These are phyloP conservation scores for Ustilago shanxiensis DNA, from an alignment of 1,284 basidiomycete genomes.

Conservation along the genomic window DNA sequence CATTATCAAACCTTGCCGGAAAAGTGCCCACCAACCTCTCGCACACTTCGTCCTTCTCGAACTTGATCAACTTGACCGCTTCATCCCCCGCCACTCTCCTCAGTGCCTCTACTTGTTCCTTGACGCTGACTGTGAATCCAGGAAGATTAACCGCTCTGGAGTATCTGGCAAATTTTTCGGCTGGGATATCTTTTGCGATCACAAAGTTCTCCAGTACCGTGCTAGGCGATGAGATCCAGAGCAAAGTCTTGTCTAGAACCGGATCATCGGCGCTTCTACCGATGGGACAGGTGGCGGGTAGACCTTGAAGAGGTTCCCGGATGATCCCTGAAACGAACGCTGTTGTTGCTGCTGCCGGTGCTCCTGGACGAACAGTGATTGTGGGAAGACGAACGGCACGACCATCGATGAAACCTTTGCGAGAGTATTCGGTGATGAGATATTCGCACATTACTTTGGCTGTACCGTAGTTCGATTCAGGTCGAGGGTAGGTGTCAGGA, in stretches of 20 bases:
- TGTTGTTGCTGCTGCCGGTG: constrained; percentile 49
- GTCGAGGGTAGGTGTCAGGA: constrained; percentile 38
- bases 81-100: constrained; percentile 43
- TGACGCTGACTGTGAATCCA: constrained; percentile 51
- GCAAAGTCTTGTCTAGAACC: constrained; percentile 14
- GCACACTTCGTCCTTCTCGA: constrained; percentile 55
- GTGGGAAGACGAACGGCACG: constrained; percentile 48
- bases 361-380: constrained; percentile 47
- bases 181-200: constrained; percentile 44
- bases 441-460: constrained; percentile 58
- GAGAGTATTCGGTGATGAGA: constrained; percentile 52
- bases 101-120: constrained; percentile 50
- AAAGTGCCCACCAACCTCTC: constrained; percentile 47
- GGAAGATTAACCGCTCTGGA: constrained; percentile 44
- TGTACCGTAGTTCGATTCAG: constrained; percentile 53
- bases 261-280: constrained; percentile 43
- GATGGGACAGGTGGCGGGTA: constrained; percentile 49
- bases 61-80: constrained; percentile 47
- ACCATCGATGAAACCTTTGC: constrained; percentile 53
- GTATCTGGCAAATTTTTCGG: constrained; percentile 24
- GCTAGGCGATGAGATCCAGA: constrained; percentile 47
- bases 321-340: constrained; percentile 58
- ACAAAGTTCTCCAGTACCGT: constrained; percentile 53
- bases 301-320: constrained; percentile 47
- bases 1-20: constrained; percentile 48